phyloP scores from a whole-genome alignment of 352 stramenopile genomes.

The Pythium plurisporium region DNA sequence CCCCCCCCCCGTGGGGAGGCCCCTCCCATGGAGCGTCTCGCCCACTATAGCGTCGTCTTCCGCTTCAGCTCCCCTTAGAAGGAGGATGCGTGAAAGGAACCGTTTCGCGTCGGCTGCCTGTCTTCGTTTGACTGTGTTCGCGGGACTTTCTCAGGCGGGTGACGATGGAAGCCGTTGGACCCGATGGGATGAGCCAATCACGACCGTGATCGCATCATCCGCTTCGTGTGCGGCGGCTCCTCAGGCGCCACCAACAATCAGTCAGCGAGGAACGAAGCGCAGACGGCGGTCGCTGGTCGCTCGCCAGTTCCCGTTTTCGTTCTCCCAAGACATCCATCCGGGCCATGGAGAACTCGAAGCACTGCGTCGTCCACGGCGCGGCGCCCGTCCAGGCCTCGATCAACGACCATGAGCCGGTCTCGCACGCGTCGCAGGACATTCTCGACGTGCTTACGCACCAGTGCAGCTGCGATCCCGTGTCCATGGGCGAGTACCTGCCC shows the following conservation, averaged over 20 bases:
- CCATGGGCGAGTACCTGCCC: conserved; percentile 78
- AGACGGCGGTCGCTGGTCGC: neutral
- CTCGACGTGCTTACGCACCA: conserved; percentile 56
- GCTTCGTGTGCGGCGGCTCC: conserved; percentile 9
- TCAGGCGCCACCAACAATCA: neutral
- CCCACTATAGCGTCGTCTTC: too few species aligned
- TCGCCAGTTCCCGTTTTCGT: neutral
- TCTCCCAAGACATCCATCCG: neutral
- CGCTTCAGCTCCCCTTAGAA: too few species aligned
- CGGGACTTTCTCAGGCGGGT: neutral
- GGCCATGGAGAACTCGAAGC: neutral
- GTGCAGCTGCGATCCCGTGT: conserved; percentile 59
- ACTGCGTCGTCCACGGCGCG: conserved; percentile 9
- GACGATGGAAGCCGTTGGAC: neutral
- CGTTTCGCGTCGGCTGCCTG: neutral
- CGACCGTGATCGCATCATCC: conserved; percentile 8
- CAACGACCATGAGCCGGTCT: neutral
- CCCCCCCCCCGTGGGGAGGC: too few species aligned
- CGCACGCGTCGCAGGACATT: conserved; percentile 41
- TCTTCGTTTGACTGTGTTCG: neutral
- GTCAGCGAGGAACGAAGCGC: neutral
- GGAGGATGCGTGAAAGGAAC: neutral
- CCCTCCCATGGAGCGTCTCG: too few species aligned
- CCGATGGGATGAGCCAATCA: neutral
- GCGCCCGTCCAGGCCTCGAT: neutral